Percentiles rank a stretch among this genome's conserved stretches.
These are phyloP conservation scores for Suhomyces coccinellae DNA, from an alignment of 1,139 yeast genomes.

Conservation along the genomic window DNA sequence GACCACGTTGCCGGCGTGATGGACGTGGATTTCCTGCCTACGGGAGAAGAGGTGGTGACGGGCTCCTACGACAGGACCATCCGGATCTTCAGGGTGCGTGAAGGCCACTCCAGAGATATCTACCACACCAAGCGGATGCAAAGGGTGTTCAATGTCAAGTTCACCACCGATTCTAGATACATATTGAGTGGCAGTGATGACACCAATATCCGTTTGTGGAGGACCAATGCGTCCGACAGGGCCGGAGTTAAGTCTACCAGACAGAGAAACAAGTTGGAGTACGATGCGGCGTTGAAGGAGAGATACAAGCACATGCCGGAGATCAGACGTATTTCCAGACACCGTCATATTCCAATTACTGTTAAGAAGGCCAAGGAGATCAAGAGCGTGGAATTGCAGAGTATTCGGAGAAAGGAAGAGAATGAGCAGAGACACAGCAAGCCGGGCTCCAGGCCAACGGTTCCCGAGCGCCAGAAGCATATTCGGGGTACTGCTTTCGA, in stretches of 20 bases:
- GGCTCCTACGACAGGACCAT: constrained; percentile 95
- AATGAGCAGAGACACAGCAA: constrained; percentile 79
- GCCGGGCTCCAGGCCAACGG: constrained; percentile 63
- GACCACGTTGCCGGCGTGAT: constrained; percentile 96
- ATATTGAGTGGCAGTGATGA: constrained; percentile 93
- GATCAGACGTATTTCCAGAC: constrained; percentile 82
- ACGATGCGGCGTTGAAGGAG: constrained; percentile 88
- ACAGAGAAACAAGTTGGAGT: constrained; percentile 81
- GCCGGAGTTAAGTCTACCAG: constrained; percentile 77
- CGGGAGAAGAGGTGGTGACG: constrained; percentile 94
- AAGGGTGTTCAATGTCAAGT: constrained; percentile 80
- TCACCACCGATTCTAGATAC: constrained; percentile 84
- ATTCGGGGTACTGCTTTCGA: constrained; percentile 79
- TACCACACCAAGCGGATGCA: constrained; percentile 99
- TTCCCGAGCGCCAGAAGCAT: constrained; percentile 79
- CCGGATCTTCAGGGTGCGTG: constrained; percentile 69
- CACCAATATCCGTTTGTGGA: constrained; percentile 92
- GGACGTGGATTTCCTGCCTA: constrained; percentile 93
- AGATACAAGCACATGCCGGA: constrained; percentile 97
- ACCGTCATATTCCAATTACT: constrained; percentile 85
- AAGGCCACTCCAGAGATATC: constrained; percentile 92
- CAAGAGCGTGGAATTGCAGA: constrained; percentile 68
- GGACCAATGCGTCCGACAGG: constrained; percentile 82
- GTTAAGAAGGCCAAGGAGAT: constrained; percentile 88
- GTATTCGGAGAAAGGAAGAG: constrained; percentile 76